These are phyloP conservation scores for Saitozyma podzolica DNA, from an alignment of 768 basidiomycete species.

Conservation along the genomic window DNA sequence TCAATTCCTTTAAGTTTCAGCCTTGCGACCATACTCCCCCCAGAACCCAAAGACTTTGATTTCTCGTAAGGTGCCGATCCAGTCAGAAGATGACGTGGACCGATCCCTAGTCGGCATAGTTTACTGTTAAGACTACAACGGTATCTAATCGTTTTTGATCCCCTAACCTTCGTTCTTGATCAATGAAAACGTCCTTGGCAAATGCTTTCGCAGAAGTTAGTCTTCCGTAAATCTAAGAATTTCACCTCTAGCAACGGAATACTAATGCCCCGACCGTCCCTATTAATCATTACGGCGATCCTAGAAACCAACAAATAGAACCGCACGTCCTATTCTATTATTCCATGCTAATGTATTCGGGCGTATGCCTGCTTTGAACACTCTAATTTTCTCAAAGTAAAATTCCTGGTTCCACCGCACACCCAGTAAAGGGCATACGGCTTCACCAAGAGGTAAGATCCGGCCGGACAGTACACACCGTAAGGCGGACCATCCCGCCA, in stretches of 20 bases:
- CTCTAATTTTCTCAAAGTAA: conserved; percentile 82
- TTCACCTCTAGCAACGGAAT: conserved; percentile 79
- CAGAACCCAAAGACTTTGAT: conserved; percentile 87
- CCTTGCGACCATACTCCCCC: conserved; percentile 71
- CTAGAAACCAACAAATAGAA: too few relatives aligned
- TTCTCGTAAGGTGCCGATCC: conserved; percentile 78
- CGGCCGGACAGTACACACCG: too few relatives aligned
- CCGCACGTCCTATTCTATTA: conserved; percentile 77
- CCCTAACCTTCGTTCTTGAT: conserved; percentile 83
- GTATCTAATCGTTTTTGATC: conserved; percentile 82
- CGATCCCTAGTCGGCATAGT: too few relatives aligned
- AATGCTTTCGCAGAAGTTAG: conserved; percentile 79
- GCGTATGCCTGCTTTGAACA: conserved; percentile 76
- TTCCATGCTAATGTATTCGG: conserved; percentile 80
- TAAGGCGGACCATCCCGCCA: too few relatives aligned
- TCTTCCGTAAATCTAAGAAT: conserved; percentile 82
- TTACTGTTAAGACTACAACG: too few relatives aligned
- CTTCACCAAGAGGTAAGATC: too few relatives aligned
- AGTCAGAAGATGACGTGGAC: too few relatives aligned
- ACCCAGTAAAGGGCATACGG: conserved; percentile 68
- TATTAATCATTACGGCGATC: too few relatives aligned
- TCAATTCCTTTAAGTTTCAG: conserved; percentile 83
- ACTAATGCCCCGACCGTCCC: too few relatives aligned
- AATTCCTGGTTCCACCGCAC: conserved; percentile 72
- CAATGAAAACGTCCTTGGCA: conserved; percentile 83